A percentile compares a stretch with the other conserved stretches of the same genome.
Evolutionary conservation across 345 rosid species (phyloP).

Genomic region (Barbarea vulgaris): DNA sequence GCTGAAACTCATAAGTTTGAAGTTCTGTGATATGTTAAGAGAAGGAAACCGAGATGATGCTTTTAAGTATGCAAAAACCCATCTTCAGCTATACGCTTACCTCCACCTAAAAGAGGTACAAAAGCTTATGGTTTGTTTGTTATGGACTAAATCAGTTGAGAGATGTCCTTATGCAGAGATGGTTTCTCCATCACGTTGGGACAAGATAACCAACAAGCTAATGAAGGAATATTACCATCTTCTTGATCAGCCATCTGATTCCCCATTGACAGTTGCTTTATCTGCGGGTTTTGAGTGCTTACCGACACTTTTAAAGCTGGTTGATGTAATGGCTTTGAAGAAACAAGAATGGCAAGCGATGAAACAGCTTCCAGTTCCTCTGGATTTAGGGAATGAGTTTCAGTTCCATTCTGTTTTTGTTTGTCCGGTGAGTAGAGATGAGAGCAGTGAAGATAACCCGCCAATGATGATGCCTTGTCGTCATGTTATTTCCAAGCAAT

Average conservation of each 20-base stretch:
- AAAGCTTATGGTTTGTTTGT: constrained; percentile 52
- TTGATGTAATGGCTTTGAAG: constrained; percentile 62
- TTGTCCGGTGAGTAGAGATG: constrained; percentile 73
- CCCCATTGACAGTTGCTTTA: constrained; percentile 54
- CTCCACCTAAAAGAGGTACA: constrained; percentile 46
- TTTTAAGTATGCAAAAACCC: constrained; percentile 57
- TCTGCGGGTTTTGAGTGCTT: constrained; percentile 65
- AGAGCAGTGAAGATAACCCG: constrained; percentile 63
- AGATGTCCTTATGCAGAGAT: constrained; percentile 55
- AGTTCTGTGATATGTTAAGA: constrained; percentile 64
- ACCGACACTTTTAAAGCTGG: constrained; percentile 61
- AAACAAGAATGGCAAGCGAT: constrained; percentile 62
- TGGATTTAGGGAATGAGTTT: constrained; percentile 60
- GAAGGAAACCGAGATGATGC: constrained; percentile 55
- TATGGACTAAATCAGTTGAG: constrained; percentile 55
- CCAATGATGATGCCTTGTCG: constrained; percentile 75
- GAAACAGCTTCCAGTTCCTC: constrained; percentile 67
- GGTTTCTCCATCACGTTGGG: constrained; percentile 52
- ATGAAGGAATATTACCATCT: constrained; percentile 56
- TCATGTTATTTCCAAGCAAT: constrained; percentile 67
- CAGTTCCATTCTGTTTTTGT: constrained; percentile 72
- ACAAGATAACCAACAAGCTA: constrained; percentile 46
- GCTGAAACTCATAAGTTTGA: constrained; percentile 58
- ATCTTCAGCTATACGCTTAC: constrained; percentile 51
- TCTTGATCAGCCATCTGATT: constrained; percentile 54